These are phyloP conservation scores for Phlyctochytrium bullatum DNA, from an alignment of 192 early-diverging fungal genomes.

Conservation along the genomic window DNA sequence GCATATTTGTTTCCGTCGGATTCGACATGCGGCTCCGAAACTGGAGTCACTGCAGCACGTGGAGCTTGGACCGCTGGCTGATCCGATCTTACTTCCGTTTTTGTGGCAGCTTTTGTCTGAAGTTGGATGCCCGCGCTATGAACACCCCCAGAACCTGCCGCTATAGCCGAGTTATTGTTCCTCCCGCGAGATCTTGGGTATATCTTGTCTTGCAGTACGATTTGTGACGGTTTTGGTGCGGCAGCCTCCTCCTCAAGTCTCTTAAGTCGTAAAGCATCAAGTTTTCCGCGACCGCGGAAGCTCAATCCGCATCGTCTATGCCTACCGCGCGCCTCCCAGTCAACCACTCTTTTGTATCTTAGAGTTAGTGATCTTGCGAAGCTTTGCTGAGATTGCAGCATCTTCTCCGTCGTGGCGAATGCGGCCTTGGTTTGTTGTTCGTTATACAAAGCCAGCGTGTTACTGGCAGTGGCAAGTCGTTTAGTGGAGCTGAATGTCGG, in stretches of 20 bases:
- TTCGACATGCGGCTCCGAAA: too few relatives aligned
- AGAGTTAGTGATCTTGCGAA: conserved; percentile 9
- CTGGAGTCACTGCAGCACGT: too few relatives aligned
- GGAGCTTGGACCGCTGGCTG: too few relatives aligned
- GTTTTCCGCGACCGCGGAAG: conserved; percentile 31
- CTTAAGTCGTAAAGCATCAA: conserved; percentile 12
- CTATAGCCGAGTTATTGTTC: not conserved
- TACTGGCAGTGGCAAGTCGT: conserved; percentile 34
- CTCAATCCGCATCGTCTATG: conserved; percentile 24
- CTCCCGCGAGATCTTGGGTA: not conserved
- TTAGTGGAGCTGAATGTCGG: conserved; percentile 27
- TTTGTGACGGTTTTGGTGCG: not conserved
- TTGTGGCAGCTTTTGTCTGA: too few relatives aligned
- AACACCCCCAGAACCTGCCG: not conserved
- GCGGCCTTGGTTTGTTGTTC: conserved; percentile 2
- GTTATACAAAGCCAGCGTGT: conserved; percentile 25
- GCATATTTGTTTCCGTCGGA: too few relatives aligned
- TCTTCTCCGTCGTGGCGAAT: conserved; percentile 30
- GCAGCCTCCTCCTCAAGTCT: not conserved
- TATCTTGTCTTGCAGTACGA: not conserved
- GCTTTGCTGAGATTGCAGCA: not conserved
- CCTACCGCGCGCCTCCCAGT: not conserved
- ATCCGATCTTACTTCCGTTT: too few relatives aligned
- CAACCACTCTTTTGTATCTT: conserved; percentile 17
- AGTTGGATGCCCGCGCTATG: too few relatives aligned